These are phyloP conservation scores for Nitzschia sp. DNA, from an alignment of 108 stramenopile species.

Conservation along the genomic window DNA sequence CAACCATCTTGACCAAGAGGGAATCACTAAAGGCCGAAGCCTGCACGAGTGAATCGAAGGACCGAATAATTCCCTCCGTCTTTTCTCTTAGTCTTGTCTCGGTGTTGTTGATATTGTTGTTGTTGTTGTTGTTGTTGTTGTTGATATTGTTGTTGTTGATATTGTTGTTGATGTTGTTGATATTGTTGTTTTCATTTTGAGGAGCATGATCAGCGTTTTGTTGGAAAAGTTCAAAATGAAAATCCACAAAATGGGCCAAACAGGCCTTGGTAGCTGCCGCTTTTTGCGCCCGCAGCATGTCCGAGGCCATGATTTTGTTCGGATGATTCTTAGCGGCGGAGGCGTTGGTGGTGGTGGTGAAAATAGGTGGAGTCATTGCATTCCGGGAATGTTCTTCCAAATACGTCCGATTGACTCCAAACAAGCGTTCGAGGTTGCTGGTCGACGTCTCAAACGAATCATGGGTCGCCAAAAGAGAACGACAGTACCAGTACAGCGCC, in stretches of 20 bases:
- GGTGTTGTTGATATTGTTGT: constrained; percentile 2
- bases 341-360: background rate
- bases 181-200: background rate
- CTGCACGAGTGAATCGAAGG: constrained; percentile 36
- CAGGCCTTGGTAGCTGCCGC: constrained; percentile 44
- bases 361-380: constrained; percentile 11
- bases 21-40: constrained; percentile 58
- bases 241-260: constrained; percentile 65
- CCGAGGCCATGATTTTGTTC: constrained; percentile 35
- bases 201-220: too few species aligned
- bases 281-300: constrained; percentile 41
- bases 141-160: background rate
- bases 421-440: constrained; percentile 62
- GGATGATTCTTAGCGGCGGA: too few species aligned
- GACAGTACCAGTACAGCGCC: constrained; percentile 74
- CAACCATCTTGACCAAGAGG: constrained; percentile 68
- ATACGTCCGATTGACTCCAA: constrained; percentile 57
- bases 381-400: constrained; percentile 44
- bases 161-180: constrained; percentile 6
- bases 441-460: constrained; percentile 64
- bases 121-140: constrained; percentile 4
- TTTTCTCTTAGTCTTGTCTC: constrained; percentile 2
- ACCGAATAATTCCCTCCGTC: constrained; percentile 35
- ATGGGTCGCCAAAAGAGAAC: constrained; percentile 58
- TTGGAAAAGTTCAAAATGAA: constrained; percentile 60